Base-by-base conservation (phyloP, 805 yeast species). In the Pichia deserticola region DNA sequence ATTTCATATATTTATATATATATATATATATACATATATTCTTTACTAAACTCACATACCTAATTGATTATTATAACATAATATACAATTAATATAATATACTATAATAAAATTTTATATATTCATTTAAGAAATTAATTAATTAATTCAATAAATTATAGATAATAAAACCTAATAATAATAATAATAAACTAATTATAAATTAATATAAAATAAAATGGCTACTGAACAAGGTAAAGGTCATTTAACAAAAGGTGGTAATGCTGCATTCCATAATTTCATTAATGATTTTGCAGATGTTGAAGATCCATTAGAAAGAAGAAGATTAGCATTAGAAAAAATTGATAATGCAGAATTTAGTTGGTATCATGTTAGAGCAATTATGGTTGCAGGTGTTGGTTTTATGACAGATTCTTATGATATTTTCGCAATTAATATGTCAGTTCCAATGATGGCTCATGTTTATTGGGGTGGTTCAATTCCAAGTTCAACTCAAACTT, bases 401-500 rank as follows among this genome's bases (percentile, higher is more conserved):
- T 89, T 89, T 80, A 68, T 89, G 70, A 89, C 96, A 32, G 97
- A 89, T 71, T 81, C 96, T 49, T 89, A 89, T 69, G 96, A 89
- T 74, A 86, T 89, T 58, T 89, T 89, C 61, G 90, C 96, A 57
- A 89, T 89, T 60, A 86, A 85, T 69, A 72, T 89, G 72, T 92
- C 86, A 67, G 71, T 86, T 48, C 63, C 90, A 47, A 87, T 89
- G 90, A 69, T 89, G 77, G 67, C 78, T 35, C 81, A 84, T 60
- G 95, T 83, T 49, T 86, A 68, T 75, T 89, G 90, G 89, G 69
- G 66, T 15, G 81, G 81, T 56, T 50, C 58, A 8, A 64, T 66
- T 13, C 95, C 96, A 36, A 59, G 76, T 50, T 82, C 95, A 45
- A 85, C 95, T 47, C 66, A 72, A 51, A 88, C 96, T 50, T 72